phyloP scores from a whole-genome alignment of 345 rosid genomes.

The Eucalyptus regnans region DNA sequence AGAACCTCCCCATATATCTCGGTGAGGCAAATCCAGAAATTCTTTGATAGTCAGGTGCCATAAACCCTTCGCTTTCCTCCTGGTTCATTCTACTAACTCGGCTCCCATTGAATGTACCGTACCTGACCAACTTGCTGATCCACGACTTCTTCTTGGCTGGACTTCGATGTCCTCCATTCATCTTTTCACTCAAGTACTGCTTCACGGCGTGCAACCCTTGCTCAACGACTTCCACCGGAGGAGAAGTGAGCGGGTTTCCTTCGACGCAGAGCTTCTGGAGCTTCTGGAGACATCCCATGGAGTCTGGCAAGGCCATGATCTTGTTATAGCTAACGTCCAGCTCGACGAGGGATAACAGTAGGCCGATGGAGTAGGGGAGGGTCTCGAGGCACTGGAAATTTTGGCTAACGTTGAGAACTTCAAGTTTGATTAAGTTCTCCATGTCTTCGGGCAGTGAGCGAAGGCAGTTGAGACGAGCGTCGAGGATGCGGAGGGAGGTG shows the following conservation, averaged over 20 bases:
- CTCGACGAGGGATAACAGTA: conserved; percentile 61
- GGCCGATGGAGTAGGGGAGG: conserved; percentile 59
- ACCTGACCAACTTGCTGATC: conserved; percentile 58
- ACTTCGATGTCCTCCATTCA: conserved; percentile 26
- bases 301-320: conserved; percentile 50
- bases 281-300: conserved; percentile 69
- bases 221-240: conserved; percentile 61
- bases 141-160: conserved; percentile 40
- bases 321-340: conserved; percentile 75
- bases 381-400: conserved; percentile 61
- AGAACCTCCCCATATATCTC: conserved; percentile 41
- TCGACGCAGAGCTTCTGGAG: conserved; percentile 53
- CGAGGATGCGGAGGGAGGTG: conserved; percentile 41
- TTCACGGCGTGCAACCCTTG: conserved; percentile 45
- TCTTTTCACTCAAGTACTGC: conserved; percentile 55
- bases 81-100: background rate
- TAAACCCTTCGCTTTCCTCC: conserved; percentile 31
- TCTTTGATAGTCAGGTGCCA: conserved; percentile 22
- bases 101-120: conserved; percentile 40
- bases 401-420: conserved; percentile 71
- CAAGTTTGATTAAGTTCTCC: conserved; percentile 60
- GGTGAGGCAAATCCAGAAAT: background rate
- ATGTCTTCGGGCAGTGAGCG: conserved; percentile 61
- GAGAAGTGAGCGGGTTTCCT: conserved; percentile 77
- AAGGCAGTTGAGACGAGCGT: conserved; percentile 77